Evolutionary conservation across 768 basidiomycete species (phyloP).

Genomic region (Calocybe cyanea): DNA sequence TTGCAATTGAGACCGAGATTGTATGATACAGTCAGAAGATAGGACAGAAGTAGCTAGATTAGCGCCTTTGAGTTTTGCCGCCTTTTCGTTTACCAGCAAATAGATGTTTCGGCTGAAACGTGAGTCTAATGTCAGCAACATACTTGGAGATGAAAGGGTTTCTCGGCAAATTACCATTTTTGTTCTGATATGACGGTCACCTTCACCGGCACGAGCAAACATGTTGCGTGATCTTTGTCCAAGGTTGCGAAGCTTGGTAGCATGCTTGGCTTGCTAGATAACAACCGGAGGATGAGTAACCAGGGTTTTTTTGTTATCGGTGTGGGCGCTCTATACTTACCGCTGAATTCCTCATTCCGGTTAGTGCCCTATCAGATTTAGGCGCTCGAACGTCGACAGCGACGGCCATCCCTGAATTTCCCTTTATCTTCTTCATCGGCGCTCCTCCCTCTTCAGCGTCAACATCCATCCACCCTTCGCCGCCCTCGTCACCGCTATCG

Average conservation of each 20-base stretch:
- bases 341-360: constrained; percentile 73
- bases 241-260: constrained; percentile 79
- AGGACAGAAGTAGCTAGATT: too few species aligned
- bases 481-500: constrained; percentile 37
- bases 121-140: constrained; percentile 9
- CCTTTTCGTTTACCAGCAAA: constrained; percentile 82
- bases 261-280: constrained; percentile 73
- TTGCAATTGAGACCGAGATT: constrained; percentile 7
- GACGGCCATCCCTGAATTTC: constrained; percentile 53
- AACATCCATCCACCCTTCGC: constrained; percentile 42
- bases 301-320: too few species aligned
- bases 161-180: constrained; percentile 80
- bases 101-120: constrained; percentile 74
- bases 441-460: constrained; percentile 45
- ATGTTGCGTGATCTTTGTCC: constrained; percentile 85
- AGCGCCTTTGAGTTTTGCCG: constrained; percentile 80
- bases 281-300: constrained; percentile 8
- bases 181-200: constrained; percentile 73
- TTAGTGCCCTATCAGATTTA: constrained; percentile 66
- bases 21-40: constrained; percentile 3
- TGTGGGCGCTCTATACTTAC: constrained; percentile 34
- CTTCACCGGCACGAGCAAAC: constrained; percentile 88
- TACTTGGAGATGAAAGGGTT: constrained; percentile 3
- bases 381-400: constrained; percentile 54
- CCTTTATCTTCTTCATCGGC: constrained; percentile 60